Evolutionary conservation across 2,329 filamentous ascomycete genomes (phyloP).

Genomic region (Aspergillus fischeri): DNA sequence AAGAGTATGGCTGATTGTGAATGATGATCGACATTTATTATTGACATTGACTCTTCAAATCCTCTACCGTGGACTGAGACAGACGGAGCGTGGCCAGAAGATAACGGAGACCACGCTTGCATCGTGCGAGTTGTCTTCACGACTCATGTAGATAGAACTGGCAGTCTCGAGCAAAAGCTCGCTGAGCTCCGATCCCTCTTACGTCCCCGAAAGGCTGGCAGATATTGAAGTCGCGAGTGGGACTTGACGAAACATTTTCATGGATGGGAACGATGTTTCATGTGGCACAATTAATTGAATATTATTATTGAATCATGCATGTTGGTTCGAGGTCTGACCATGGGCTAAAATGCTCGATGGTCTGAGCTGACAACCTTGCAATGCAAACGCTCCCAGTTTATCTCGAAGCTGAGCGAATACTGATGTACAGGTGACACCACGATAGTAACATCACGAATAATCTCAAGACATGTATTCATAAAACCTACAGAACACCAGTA

Average conservation of each 20-base stretch:
- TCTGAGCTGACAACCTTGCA: background rate
- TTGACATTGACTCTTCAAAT: background rate
- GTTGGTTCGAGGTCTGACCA: background rate
- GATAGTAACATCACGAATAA: background rate
- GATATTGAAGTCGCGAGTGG: background rate
- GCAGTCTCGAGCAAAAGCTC: background rate
- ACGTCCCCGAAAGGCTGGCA: background rate
- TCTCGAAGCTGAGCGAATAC: background rate
- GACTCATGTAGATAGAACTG: background rate
- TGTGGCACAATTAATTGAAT: background rate
- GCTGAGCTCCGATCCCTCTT: background rate
- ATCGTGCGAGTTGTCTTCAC: background rate
- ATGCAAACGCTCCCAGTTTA: too few species aligned
- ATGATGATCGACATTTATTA: background rate
- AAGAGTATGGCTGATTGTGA: background rate
- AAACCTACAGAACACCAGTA: background rate
- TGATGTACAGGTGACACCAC: background rate
- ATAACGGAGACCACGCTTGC: background rate
- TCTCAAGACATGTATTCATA: background rate
- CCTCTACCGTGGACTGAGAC: background rate
- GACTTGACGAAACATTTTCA: background rate
- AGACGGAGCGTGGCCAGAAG: background rate
- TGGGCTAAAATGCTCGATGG: background rate
- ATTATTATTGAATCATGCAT: background rate
- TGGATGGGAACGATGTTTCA: background rate